Evolutionary conservation across 2,329 filamentous ascomycete species (phyloP), one percentile per base, ranked within the genome.

Genomic region (Akanthomyces muscarius): DNA sequence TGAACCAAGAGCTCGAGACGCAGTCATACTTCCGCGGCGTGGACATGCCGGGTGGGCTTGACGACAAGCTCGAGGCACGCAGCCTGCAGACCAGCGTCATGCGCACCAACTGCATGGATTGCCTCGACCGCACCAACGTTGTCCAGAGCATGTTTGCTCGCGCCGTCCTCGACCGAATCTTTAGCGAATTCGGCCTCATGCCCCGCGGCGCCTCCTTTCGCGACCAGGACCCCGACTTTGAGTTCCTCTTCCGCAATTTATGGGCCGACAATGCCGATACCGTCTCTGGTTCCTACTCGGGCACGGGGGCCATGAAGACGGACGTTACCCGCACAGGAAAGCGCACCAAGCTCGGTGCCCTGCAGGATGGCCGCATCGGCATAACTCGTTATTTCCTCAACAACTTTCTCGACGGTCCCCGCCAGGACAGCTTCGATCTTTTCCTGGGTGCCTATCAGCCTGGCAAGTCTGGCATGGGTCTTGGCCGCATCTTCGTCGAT

Each of bases 191-290:
- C 4, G 93, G 93, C 42, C 79, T 97, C 58, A 84, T 98, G 69
- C 77, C 85, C 59, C 84, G 86, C 30, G 92, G 92, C 62, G 86
- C 94, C 70, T 87, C 84, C 25, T 93, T 95, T 69, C 87, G 88
- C 48, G 80, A 83, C 63, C 90, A 92, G 69, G 92, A 97, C 71
- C 79, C 83, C 14, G 85, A 83, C 1, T 99, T 99, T 73, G 93
- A 97, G 75, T 82, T 89, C 69, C 80, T 98, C 64, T 99, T 98
- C 85, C 91, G 95, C 68, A 98, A 98, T 76, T 83, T 98, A 18
- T 99, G 95, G 95, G 95, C 95, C 36, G 95, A 99, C 77, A 99
- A 99, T 71, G 95, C 96, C 62, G 95, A 99, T 74, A 89, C 96
- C 28, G 93, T 99, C 41, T 96, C 93, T 21, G 89, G 86, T 68